Evolutionary conservation across 768 basidiomycete species (phyloP).

Genomic region (Leccinum broughii): DNA sequence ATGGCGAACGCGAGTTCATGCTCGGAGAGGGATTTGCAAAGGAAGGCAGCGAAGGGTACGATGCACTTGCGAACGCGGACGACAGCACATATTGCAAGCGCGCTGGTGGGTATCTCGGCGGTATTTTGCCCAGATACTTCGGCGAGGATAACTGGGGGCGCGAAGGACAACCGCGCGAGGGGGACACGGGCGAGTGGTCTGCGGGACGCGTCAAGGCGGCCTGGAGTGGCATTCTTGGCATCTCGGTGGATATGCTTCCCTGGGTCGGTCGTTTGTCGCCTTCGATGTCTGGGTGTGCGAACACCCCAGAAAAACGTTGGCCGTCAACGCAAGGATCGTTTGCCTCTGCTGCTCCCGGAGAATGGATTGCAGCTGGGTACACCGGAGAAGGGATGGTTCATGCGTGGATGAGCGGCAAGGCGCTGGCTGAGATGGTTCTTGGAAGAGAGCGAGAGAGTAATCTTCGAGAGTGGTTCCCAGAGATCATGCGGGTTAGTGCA

Average conservation of each 20-base stretch:
- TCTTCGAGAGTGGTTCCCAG: slow-evolving; percentile 49
- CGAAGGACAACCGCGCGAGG: slow-evolving; percentile 25
- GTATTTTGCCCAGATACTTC: slow-evolving; percentile 56
- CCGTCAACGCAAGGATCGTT: background rate
- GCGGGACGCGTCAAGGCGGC: slow-evolving; percentile 49
- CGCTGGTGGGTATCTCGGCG: slow-evolving; percentile 40
- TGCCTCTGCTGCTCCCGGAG: slow-evolving; percentile 45
- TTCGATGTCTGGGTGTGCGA: slow-evolving; percentile 44
- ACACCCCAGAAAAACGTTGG: slow-evolving; percentile 14
- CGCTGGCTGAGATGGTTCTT: slow-evolving; percentile 60
- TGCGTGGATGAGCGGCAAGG: slow-evolving; percentile 65
- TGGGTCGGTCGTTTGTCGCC: slow-evolving; percentile 71
- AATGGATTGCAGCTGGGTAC: slow-evolving; percentile 75
- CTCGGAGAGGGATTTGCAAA: slow-evolving; percentile 58
- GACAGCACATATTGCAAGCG: slow-evolving; percentile 36
- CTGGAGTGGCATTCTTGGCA: slow-evolving; percentile 67
- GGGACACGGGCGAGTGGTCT: slow-evolving; percentile 31
- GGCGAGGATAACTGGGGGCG: slow-evolving; percentile 44
- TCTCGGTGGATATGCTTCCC: slow-evolving; percentile 60
- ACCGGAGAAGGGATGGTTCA: slow-evolving; percentile 75
- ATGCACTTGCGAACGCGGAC: slow-evolving; percentile 41
- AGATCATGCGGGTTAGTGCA: slow-evolving; percentile 46
- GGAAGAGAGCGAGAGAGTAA: slow-evolving; percentile 33
- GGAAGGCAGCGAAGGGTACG: slow-evolving; percentile 30
- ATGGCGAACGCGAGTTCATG: slow-evolving; percentile 52